Evolutionary conservation across 176 grass and related monocot species (phyloP).

Genomic region (Oryza glumipatula): DNA sequence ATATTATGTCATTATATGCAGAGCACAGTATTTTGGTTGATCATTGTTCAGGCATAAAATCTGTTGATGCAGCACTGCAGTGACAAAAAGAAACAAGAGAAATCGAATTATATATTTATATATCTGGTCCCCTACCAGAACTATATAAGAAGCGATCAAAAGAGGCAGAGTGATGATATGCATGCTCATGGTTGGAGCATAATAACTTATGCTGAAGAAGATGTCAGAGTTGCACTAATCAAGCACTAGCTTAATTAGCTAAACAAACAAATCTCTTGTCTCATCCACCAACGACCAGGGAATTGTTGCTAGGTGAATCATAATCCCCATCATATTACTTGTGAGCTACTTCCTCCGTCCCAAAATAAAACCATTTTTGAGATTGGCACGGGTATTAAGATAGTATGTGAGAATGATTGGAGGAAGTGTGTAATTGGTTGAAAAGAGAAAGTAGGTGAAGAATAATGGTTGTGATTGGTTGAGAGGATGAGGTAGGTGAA

Average conservation of each 20-base stretch:
- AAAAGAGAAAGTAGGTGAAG: too few relatives aligned
- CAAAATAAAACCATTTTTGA: too few relatives aligned
- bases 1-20: not conserved
- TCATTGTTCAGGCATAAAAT: not conserved
- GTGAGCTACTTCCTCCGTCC: not conserved
- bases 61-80: not conserved
- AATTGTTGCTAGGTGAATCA: slow-evolving; percentile 40
- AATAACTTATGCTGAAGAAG: not conserved
- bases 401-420: too few relatives aligned
- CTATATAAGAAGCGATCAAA: not conserved
- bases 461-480: too few relatives aligned
- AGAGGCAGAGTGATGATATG: not conserved
- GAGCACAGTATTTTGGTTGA: not conserved
- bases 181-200: not conserved
- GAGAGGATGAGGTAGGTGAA: too few relatives aligned
- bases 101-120: not conserved
- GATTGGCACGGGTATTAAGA: too few relatives aligned
- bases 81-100: not conserved
- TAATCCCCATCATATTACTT: slow-evolving; percentile 17
- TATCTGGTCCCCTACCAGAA: not conserved
- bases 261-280: not conserved
- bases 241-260: not conserved
- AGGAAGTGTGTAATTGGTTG: too few relatives aligned
- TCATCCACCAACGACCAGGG: slow-evolving; percentile 7
- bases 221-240: not conserved